phyloP scores from a whole-genome alignment of 169 alveolate species.

The Cyclospora cayetanensis region DNA sequence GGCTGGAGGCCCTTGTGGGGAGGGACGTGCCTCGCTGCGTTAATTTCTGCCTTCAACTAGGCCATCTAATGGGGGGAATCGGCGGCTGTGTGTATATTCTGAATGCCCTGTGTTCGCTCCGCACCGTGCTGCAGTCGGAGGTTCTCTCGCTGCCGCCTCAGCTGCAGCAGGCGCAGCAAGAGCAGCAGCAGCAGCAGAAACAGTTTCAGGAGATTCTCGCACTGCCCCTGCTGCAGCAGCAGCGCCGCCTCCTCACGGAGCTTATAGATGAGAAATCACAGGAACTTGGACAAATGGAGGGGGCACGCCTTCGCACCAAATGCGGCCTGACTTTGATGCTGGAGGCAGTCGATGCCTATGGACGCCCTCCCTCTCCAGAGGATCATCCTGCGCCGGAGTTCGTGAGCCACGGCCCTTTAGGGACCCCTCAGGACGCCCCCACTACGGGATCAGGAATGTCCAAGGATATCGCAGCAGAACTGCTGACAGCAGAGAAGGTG shows the following conservation, averaged over 20 bases:
- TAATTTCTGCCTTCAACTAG: not conserved
- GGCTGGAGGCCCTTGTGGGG: not conserved
- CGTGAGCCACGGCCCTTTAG: too few species aligned
- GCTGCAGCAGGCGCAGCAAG: not conserved
- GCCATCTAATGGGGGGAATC: not conserved
- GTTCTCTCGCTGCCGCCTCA: not conserved
- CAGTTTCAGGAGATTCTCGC: not conserved
- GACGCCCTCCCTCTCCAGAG: not conserved
- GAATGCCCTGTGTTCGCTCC: not conserved
- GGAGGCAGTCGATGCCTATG: not conserved
- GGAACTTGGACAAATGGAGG: not conserved
- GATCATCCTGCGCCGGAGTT: too few species aligned
- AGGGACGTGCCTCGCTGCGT: not conserved
- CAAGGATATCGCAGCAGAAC: not conserved
- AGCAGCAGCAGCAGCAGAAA: not conserved
- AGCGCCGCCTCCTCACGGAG: slow-evolving; percentile 8
- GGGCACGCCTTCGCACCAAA: not conserved
- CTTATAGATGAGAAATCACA: not conserved
- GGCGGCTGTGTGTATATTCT: not conserved
- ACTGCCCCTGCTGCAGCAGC: slow-evolving; percentile 36
- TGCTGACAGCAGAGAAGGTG: not conserved
- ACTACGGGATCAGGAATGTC: not conserved
- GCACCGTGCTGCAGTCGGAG: not conserved
- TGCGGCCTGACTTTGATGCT: not conserved
- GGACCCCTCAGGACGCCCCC: too few species aligned